These are phyloP conservation scores for Chenopodium quinoa DNA, from an alignment of 148 eudicot genomes.

Conservation along the genomic window DNA sequence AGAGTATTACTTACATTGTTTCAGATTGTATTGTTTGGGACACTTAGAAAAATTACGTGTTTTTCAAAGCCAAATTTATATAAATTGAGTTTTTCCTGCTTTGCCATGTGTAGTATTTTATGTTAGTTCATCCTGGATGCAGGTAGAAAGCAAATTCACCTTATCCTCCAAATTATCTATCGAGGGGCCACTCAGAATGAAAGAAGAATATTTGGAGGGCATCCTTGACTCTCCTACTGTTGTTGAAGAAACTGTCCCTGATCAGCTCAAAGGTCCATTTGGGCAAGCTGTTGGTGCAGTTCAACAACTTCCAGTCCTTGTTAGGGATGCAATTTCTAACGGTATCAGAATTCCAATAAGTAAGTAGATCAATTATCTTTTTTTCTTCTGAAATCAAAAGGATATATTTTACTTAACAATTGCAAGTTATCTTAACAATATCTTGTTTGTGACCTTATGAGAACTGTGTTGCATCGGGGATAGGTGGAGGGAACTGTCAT, in stretches of 20 bases:
- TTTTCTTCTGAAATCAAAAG: neutral
- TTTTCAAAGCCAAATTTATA: neutral
- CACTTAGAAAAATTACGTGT: neutral
- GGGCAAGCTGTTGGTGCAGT: constrained; percentile 59
- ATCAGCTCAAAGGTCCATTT: constrained; percentile 61
- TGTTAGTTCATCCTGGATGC: constrained; percentile 34
- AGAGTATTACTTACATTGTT: neutral
- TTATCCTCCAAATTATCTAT: constrained; percentile 60
- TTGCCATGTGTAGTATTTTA: neutral
- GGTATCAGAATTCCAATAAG: constrained; percentile 79
- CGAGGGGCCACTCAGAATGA: constrained; percentile 90
- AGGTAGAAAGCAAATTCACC: constrained; percentile 72
- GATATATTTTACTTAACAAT: neutral
- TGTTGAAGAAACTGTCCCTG: constrained; percentile 68
- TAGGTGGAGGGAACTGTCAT: no score
- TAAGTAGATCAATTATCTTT: constrained; percentile 33
- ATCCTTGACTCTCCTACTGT: constrained; percentile 61
- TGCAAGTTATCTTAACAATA: neutral
- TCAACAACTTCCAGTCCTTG: constrained; percentile 82
- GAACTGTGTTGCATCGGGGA: neutral
- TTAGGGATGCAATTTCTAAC: constrained; percentile 56
- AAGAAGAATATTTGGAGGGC: constrained; percentile 79
- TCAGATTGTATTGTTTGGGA: neutral
- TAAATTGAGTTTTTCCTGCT: neutral
- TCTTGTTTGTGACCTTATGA: constrained; percentile 5